phyloP scores from a whole-genome alignment of 1,139 yeast genomes.

The Hansenula lynferdii region DNA sequence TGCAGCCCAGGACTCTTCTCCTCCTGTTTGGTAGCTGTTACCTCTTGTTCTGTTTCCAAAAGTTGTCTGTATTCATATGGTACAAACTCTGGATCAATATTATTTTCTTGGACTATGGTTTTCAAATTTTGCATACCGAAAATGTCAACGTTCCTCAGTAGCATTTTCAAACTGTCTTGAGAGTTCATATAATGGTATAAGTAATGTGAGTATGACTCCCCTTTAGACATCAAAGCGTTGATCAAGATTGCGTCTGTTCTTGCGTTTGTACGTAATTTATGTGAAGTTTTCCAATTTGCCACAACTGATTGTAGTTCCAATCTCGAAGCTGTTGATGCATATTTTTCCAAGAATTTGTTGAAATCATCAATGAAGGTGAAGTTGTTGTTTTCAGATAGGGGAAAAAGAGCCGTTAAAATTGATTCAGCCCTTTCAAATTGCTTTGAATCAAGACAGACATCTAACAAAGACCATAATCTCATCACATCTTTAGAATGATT shows the following conservation, averaged over 20 bases:
- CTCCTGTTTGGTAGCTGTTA: too few relatives aligned
- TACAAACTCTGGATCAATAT: slow-evolving; percentile 23
- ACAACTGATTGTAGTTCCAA: slow-evolving; percentile 16
- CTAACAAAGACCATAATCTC: slow-evolving; percentile 72
- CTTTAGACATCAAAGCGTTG: slow-evolving; percentile 32
- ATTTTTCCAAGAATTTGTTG: slow-evolving; percentile 43
- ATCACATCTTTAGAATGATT: slow-evolving; percentile 53
- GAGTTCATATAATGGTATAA: slow-evolving; percentile 7
- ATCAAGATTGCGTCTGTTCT: slow-evolving; percentile 37
- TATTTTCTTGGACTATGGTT: slow-evolving; percentile 29
- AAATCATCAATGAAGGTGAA: slow-evolving; percentile 32
- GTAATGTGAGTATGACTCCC: slow-evolving; percentile 9
- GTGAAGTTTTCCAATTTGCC: slow-evolving; percentile 21
- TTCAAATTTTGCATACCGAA: slow-evolving; percentile 62
- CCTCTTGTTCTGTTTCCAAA: slow-evolving; percentile 18
- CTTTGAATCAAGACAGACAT: slow-evolving; percentile 69
- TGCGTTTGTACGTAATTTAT: slow-evolving; percentile 13
- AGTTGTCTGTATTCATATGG: slow-evolving; percentile 33
- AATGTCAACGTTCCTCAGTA: slow-evolving; percentile 64
- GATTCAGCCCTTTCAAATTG: slow-evolving; percentile 71
- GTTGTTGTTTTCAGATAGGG: slow-evolving; percentile 15
- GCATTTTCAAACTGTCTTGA: slow-evolving; percentile 23
- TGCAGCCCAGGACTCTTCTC: too few relatives aligned
- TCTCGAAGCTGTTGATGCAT: slow-evolving; percentile 34
- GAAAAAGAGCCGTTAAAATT: slow-evolving; percentile 52